These are phyloP conservation scores for Gossypium lobatum DNA, from an alignment of 441 rosid species.

Conservation along the genomic window DNA sequence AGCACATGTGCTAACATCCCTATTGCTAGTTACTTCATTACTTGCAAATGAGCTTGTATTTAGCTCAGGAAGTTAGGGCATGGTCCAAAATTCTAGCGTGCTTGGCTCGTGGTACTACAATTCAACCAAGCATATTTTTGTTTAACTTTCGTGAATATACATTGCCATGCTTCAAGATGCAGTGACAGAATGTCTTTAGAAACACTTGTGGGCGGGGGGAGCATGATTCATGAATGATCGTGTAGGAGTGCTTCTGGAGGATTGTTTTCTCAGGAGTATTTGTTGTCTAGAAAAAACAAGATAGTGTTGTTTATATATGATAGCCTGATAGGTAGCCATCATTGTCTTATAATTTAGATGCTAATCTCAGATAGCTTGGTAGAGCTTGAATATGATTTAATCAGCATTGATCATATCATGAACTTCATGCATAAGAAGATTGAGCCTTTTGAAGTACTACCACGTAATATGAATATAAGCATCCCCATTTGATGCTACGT, in stretches of 20 bases:
- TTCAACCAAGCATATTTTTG: background rate
- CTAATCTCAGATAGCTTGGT: background rate
- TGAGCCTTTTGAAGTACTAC: background rate
- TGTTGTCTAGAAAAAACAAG: background rate
- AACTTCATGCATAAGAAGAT: background rate
- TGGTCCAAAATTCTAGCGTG: background rate
- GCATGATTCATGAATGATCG: background rate
- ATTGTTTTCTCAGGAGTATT: background rate
- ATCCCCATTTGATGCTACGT: background rate
- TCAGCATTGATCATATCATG: background rate
- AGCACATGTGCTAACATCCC: background rate
- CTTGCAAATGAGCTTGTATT: background rate
- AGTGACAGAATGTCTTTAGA: background rate
- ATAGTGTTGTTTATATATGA: background rate
- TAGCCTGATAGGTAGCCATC: background rate
- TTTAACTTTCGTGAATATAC: background rate
- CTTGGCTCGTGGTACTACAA: background rate
- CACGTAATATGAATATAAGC: background rate
- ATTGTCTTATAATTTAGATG: background rate
- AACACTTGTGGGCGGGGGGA: background rate
- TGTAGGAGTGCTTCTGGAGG: background rate
- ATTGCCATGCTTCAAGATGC: background rate
- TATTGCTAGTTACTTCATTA: background rate
- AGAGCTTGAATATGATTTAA: background rate
- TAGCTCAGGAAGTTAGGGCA: background rate